Conservation (phyloP, 768 basidiomycete genomes). For the Cystofilobasidium bisporidii region DNA sequence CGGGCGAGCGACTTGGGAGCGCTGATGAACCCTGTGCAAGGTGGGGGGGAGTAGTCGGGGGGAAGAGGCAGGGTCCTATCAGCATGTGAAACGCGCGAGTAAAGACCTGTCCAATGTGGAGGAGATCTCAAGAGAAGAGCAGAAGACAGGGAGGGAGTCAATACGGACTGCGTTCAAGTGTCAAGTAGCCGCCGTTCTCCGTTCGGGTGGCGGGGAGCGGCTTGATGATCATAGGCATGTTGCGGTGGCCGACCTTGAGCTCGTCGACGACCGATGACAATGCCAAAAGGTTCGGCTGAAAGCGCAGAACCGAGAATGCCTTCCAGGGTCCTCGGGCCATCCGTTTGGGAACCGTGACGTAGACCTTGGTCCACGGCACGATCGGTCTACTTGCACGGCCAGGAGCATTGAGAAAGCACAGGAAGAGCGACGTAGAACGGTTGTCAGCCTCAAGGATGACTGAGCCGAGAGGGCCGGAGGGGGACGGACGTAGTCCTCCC, state of each 20-base stretch:
- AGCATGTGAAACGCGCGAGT: no score
- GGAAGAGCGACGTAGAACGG: no score
- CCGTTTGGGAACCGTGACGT: background rate
- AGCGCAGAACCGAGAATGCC: background rate
- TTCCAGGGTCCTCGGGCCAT: no score
- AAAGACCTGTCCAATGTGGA: no score
- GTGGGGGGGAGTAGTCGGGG: no score
- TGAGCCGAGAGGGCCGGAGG: background rate
- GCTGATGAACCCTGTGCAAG: conserved; percentile 10
- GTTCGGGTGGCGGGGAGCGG: conserved; percentile 77
- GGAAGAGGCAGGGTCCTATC: no score
- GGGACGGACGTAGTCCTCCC: background rate
- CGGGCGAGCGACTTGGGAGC: conserved; percentile 64
- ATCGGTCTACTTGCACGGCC: no score
- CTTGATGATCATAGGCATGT: conserved; percentile 87
- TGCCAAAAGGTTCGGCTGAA: background rate
- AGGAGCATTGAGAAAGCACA: no score
- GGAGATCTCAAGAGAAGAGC: background rate
- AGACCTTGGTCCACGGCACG: background rate
- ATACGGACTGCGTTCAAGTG: conserved; percentile 50
- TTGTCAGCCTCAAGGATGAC: background rate
- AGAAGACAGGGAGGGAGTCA: conserved; percentile 55
- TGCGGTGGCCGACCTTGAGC: conserved; percentile 43
- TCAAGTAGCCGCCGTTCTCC: conserved; percentile 51
- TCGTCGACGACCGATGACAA: background rate